These are phyloP conservation scores for Geotrichum candidum DNA, from an alignment of 1,139 yeast species.

Conservation along the genomic window DNA sequence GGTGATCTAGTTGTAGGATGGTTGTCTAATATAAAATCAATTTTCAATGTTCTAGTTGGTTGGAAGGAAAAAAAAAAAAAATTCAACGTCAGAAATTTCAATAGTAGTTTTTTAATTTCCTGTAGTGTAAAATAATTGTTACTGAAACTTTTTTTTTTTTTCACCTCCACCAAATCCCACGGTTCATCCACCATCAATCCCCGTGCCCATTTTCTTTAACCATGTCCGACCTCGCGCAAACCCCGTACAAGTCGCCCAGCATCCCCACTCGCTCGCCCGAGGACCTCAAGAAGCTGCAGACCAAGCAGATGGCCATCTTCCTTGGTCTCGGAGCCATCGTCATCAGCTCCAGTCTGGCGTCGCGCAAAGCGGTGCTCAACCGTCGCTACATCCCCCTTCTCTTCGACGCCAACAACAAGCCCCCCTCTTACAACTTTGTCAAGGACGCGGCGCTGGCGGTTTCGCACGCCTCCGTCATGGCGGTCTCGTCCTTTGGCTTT, in stretches of 20 bases:
- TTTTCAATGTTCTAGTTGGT: neutral
- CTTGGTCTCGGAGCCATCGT: conserved; percentile 69
- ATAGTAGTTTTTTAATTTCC: neutral
- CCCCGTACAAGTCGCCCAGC: conserved; percentile 13
- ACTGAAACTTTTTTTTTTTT: neutral
- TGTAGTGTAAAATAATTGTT: neutral
- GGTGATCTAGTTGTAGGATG: conserved; percentile 1
- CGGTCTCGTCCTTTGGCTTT: conserved; percentile 70
- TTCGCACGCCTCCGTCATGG: conserved; percentile 69
- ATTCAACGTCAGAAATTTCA: neutral
- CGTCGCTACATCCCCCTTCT: conserved; percentile 70
- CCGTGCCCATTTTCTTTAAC: neutral
- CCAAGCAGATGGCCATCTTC: conserved; percentile 63
- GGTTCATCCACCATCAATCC: neutral
- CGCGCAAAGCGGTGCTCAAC: conserved; percentile 65
- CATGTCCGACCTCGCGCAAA: conserved; percentile 11
- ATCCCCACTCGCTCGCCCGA: conserved; percentile 7
- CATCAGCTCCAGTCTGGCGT: conserved; percentile 63
- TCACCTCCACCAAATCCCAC: neutral
- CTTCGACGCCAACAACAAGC: conserved; percentile 81
- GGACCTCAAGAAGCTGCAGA: conserved; percentile 9
- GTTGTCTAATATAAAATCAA: neutral
- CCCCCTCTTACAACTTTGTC: conserved; percentile 74
- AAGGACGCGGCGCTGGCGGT: conserved; percentile 86
- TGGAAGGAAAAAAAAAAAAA: neutral